Evolutionary conservation across 108 stramenopile genomes (phyloP).

Genomic region (Fragilaria radians): DNA sequence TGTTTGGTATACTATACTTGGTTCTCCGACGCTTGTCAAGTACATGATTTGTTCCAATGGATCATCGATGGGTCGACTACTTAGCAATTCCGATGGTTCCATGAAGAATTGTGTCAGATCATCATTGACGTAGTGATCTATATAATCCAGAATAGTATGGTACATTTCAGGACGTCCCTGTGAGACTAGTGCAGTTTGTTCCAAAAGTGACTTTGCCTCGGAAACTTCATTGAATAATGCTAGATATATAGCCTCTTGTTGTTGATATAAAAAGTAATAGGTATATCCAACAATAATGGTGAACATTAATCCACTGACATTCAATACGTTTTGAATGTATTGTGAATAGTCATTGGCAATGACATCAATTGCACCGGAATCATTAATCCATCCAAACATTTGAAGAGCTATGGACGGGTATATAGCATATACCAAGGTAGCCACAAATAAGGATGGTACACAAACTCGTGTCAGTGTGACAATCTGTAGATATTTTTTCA

Average conservation of each 20-base stretch:
- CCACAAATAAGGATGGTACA: slow-evolving; percentile 48
- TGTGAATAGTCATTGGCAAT: slow-evolving; percentile 74
- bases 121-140: slow-evolving; percentile 59
- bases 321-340: slow-evolving; percentile 86
- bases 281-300: slow-evolving; percentile 79
- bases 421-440: slow-evolving; percentile 30
- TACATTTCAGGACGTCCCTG: slow-evolving; percentile 70
- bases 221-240: slow-evolving; percentile 82
- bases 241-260: slow-evolving; percentile 79
- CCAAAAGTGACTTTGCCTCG: slow-evolving; percentile 72
- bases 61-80: slow-evolving; percentile 71
- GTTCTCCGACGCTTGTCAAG: slow-evolving; percentile 80
- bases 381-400: slow-evolving; percentile 58
- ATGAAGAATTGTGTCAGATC: slow-evolving; percentile 61
- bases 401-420: slow-evolving; percentile 49
- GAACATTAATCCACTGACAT: slow-evolving; percentile 66
- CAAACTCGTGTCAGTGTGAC: slow-evolving; percentile 43
- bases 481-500: slow-evolving; percentile 9
- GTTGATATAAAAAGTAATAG: slow-evolving; percentile 85
- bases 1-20: slow-evolving; percentile 74
- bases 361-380: slow-evolving; percentile 72
- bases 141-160: slow-evolving; percentile 43
- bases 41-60: slow-evolving; percentile 81
- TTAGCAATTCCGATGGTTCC: slow-evolving; percentile 57
- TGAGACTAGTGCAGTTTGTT: slow-evolving; percentile 82